phyloP scores from a whole-genome alignment of 2,329 filamentous ascomycete species.

The Westerdykella aurantiaca region DNA sequence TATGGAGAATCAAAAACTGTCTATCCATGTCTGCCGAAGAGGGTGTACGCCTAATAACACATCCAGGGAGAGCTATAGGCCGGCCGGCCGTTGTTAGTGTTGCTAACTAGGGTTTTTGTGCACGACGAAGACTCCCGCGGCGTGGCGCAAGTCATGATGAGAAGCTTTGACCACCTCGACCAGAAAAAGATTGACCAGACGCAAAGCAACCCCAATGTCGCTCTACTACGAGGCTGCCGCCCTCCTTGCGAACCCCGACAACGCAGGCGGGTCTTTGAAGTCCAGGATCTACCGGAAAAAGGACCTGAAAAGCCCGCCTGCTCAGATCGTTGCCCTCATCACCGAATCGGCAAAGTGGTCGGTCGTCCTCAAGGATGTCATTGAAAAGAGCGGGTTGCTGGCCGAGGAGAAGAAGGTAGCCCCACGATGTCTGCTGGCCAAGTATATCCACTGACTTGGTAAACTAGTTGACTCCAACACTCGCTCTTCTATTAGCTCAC shows the following conservation, averaged over 20 bases:
- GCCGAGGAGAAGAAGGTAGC: slow-evolving; percentile 76
- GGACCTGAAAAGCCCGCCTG: slow-evolving; percentile 67
- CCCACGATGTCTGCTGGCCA: not conserved
- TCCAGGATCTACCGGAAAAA: slow-evolving; percentile 74
- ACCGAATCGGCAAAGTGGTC: slow-evolving; percentile 91
- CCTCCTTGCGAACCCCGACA: slow-evolving; percentile 59
- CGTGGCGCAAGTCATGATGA: too few relatives aligned
- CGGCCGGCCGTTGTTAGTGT: too few relatives aligned
- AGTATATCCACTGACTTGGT: slow-evolving; percentile 4
- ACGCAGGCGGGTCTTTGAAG: slow-evolving; percentile 77
- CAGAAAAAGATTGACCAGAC: slow-evolving; percentile 6
- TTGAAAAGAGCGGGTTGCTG: slow-evolving; percentile 72
- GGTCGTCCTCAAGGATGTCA: slow-evolving; percentile 74
- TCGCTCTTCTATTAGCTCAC: slow-evolving; percentile 78
- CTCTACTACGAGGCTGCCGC: slow-evolving; percentile 88
- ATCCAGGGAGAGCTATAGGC: too few relatives aligned
- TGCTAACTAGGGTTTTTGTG: too few relatives aligned
- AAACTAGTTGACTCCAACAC: slow-evolving; percentile 65
- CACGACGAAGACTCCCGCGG: too few relatives aligned
- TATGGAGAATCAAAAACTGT: too few relatives aligned
- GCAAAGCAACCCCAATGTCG: slow-evolving; percentile 58
- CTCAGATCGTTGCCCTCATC: slow-evolving; percentile 81
- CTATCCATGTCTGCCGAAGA: too few relatives aligned
- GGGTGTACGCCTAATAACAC: too few relatives aligned
- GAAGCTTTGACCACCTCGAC: slow-evolving; percentile 5